Evolutionary conservation across 805 yeast species (phyloP).

Genomic region (Myxozyma nipponensis): DNA sequence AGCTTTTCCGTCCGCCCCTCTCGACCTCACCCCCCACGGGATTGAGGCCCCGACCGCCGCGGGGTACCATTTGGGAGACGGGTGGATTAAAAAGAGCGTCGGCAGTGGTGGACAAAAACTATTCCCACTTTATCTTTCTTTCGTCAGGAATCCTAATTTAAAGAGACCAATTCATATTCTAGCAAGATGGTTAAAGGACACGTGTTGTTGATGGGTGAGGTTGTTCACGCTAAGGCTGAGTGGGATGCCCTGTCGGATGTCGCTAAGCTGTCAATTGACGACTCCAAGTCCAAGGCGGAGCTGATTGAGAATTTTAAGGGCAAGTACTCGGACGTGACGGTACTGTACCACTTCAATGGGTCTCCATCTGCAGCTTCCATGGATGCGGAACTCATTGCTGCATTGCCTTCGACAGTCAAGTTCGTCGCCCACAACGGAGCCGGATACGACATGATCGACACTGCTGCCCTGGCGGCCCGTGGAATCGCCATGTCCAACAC

Average conservation of each 20-base stretch:
- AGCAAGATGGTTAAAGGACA: no score
- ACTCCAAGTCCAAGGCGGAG: constrained; percentile 33
- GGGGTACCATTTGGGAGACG: no score
- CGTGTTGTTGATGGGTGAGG: constrained; percentile 64
- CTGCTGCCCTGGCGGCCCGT: constrained; percentile 48
- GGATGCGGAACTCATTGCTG: constrained; percentile 54
- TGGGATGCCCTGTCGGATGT: constrained; percentile 53
- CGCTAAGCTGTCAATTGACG: constrained; percentile 22
- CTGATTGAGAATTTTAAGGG: constrained; percentile 40
- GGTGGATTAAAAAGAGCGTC: no score
- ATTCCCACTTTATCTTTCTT: no score
- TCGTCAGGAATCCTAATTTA: no score
- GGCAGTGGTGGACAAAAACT: no score
- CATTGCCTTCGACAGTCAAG: constrained; percentile 54
- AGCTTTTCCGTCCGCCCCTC: no score
- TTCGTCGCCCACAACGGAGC: constrained; percentile 68
- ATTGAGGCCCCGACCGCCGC: no score
- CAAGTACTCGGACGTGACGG: constrained; percentile 44
- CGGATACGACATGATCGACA: constrained; percentile 63
- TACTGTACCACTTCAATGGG: constrained; percentile 50
- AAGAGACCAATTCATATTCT: no score
- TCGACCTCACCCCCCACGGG: no score
- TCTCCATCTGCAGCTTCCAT: constrained; percentile 54
- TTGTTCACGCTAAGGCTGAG: constrained; percentile 56
- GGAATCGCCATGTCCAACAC: constrained; percentile 60